Evolutionary conservation across 345 rosid species (phyloP).

Genomic region (Sisymbrium irio): DNA sequence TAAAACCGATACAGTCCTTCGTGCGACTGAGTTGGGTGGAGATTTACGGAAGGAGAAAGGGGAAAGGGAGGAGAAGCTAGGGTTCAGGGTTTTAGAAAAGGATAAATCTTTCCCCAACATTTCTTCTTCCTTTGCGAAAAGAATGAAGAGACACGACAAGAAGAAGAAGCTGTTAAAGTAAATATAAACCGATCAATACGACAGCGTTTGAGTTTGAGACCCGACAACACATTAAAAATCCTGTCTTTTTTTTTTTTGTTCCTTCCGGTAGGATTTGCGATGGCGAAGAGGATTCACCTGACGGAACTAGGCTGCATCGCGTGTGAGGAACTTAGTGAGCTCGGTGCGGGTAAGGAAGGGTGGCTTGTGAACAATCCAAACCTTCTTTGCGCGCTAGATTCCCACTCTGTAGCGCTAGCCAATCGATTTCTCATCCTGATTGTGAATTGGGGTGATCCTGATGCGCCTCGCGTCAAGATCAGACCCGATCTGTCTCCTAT

Average conservation of each 20-base stretch:
- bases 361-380: slow-evolving; percentile 73
- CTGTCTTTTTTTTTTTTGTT: not conserved
- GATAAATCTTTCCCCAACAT: slow-evolving; percentile 50
- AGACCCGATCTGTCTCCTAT: slow-evolving; percentile 85
- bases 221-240: not conserved
- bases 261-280: slow-evolving; percentile 17
- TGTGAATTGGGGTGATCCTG: slow-evolving; percentile 66
- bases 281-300: slow-evolving; percentile 66
- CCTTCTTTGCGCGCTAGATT: slow-evolving; percentile 68
- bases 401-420: slow-evolving; percentile 70
- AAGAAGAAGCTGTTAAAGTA: not conserved
- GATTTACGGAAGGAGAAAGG: slow-evolving; percentile 27
- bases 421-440: slow-evolving; percentile 52
- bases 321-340: slow-evolving; percentile 65
- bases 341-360: slow-evolving; percentile 94
- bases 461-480: slow-evolving; percentile 66
- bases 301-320: slow-evolving; percentile 90
- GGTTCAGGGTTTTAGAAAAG: slow-evolving; percentile 76
- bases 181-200: not conserved
- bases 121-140: slow-evolving; percentile 20
- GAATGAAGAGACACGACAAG: not conserved
- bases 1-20: slow-evolving; percentile 20
- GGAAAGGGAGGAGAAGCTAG: slow-evolving; percentile 32
- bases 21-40: slow-evolving; percentile 18
- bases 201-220: not conserved